A percentile compares a stretch with the other conserved stretches of the same genome.
These are phyloP conservation scores for Trypanosoma avium DNA, from an alignment of 208 protist species.

Conservation along the genomic window DNA sequence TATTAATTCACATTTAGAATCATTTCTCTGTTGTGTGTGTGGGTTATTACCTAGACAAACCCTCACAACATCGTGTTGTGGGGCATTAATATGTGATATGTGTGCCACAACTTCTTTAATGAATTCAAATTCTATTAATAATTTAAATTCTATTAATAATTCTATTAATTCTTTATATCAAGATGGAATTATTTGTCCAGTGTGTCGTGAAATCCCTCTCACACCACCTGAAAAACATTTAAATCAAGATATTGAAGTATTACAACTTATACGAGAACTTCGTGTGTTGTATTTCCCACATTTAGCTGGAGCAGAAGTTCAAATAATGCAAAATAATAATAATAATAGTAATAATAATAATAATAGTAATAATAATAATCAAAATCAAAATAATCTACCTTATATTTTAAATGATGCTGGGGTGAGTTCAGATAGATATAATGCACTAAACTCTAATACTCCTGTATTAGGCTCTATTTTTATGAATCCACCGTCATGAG, in stretches of 20 bases:
- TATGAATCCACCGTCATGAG: neutral
- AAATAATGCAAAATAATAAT: constrained; percentile 12
- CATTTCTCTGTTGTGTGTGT: constrained; percentile 62
- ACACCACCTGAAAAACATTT: constrained; percentile 52
- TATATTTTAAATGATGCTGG: no score
- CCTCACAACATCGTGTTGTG: constrained; percentile 82
- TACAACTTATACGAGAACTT: constrained; percentile 66
- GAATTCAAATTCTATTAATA: no score
- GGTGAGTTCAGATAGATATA: no score
- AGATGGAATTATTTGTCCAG: constrained; percentile 43
- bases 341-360: no score
- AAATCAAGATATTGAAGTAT: constrained; percentile 44
- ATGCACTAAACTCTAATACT: no score
- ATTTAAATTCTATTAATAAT: no score
- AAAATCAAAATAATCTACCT: no score
- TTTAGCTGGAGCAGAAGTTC: constrained; percentile 21
- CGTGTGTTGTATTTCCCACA: constrained; percentile 75
- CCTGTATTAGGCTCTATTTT: constrained; percentile 25
- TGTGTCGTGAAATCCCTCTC: constrained; percentile 71
- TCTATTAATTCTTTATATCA: constrained; percentile 31
- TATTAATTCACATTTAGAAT: constrained; percentile 17
- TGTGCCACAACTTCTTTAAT: constrained; percentile 69
- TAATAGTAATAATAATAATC: no score
- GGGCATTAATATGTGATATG: constrained; percentile 54
- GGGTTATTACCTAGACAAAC: constrained; percentile 48